Evolutionary conservation across 441 rosid genomes (phyloP).

Genomic region (Erodium trifolium): DNA sequence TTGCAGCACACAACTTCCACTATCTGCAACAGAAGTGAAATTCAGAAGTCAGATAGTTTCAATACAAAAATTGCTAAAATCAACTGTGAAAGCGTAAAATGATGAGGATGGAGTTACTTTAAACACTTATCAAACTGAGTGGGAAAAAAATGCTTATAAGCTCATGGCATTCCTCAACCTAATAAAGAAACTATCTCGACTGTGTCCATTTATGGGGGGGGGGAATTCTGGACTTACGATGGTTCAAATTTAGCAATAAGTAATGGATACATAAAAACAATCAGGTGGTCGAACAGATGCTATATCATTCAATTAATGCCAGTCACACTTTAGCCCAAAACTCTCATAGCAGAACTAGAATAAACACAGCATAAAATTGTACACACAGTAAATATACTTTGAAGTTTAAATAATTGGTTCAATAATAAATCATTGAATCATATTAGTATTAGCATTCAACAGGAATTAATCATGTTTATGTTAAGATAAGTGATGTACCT

Average conservation of each 20-base stretch:
- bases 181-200: background rate
- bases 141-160: too few relatives aligned
- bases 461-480: background rate
- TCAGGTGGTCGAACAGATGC: background rate
- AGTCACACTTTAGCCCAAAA: background rate
- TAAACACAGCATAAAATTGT: background rate
- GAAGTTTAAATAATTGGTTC: too few relatives aligned
- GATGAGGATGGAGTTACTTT: background rate
- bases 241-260: background rate
- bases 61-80: background rate
- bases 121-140: too few relatives aligned
- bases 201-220: background rate
- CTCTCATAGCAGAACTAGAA: background rate
- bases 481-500: conserved; percentile 41
- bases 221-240: background rate
- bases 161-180: too few relatives aligned
- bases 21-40: conserved; percentile 42
- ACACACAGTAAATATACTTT: too few relatives aligned
- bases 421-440: background rate
- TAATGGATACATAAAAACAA: background rate
- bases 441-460: background rate
- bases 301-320: background rate
- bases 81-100: conserved; percentile 2
- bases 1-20: conserved; percentile 98
- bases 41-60: conserved; percentile 16